These are phyloP conservation scores for Canna indica DNA, from an alignment of 176 grass and related monocot genomes.

Conservation along the genomic window DNA sequence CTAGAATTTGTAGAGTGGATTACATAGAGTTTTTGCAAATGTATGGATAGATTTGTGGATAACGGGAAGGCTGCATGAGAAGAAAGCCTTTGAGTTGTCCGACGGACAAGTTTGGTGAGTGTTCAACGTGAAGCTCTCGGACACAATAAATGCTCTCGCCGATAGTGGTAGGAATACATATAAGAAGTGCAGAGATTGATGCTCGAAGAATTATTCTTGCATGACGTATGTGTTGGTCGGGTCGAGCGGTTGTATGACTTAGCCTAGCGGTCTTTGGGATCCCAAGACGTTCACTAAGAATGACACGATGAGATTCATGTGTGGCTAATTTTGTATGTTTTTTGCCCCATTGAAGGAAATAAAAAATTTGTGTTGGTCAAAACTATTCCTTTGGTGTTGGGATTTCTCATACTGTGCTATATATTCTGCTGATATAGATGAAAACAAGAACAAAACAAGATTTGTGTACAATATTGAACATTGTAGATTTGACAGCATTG, in stretches of 20 bases:
- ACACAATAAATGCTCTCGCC: background rate
- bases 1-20: background rate
- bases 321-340: background rate
- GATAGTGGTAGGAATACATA: background rate
- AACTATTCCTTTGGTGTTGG: background rate
- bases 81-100: background rate
- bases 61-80: background rate
- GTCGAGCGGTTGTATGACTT: background rate
- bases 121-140: slow-evolving; percentile 6
- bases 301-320: background rate
- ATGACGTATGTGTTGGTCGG: background rate
- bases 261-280: background rate
- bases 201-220: slow-evolving; percentile 7
- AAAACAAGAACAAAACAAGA: background rate
- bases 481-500: too few relatives aligned
- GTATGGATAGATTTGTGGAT: background rate
- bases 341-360: background rate
- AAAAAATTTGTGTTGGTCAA: background rate
- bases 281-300: background rate
- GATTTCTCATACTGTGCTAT: background rate
- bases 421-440: background rate
- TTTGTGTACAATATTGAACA: too few relatives aligned
- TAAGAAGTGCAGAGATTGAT: background rate
- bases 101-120: background rate
- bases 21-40: background rate